A percentile compares a stretch with the other conserved stretches of the same genome.
These are phyloP conservation scores for Coemansia sp. DNA, from an alignment of 192 early-diverging fungal species.

Conservation along the genomic window DNA sequence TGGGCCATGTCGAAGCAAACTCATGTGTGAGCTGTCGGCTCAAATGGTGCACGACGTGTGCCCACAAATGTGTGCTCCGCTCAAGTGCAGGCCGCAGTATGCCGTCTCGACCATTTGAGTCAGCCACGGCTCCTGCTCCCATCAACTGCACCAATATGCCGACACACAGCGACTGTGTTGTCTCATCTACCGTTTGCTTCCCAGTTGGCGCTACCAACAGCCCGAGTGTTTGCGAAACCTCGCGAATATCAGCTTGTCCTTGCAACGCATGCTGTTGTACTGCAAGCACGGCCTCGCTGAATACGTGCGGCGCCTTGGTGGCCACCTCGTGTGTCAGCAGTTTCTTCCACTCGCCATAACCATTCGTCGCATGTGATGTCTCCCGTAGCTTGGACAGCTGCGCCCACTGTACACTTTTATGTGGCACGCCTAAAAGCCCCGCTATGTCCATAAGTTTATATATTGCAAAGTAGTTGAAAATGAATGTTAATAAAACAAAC, in stretches of 20 bases:
- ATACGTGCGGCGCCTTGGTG: constrained; percentile 25
- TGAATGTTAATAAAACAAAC: neutral
- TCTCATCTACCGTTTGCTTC: neutral
- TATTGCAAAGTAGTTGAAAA: neutral
- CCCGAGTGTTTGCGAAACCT: constrained; percentile 12
- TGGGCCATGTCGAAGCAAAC: neutral
- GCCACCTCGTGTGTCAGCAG: constrained; percentile 26
- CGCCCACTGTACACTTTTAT: constrained; percentile 43
- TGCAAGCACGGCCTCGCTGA: constrained; percentile 13
- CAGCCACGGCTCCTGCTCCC: constrained; percentile 13
- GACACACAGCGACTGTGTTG: constrained; percentile 7
- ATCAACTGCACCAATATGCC: constrained; percentile 16
- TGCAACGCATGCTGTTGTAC: constrained; percentile 10
- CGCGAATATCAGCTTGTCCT: constrained; percentile 17
- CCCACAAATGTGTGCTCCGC: constrained; percentile 19
- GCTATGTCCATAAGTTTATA: constrained; percentile 16
- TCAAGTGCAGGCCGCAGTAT: constrained; percentile 23
- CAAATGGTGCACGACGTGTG: constrained; percentile 7
- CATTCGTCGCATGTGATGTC: neutral
- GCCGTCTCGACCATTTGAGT: constrained; percentile 13
- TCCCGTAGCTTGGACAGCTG: constrained; percentile 19
- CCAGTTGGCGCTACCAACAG: constrained; percentile 18
- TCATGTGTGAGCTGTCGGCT: neutral
- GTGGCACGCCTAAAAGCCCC: constrained; percentile 24
- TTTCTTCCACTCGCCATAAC: constrained; percentile 23